Base-by-base conservation (phyloP, 345 rosid species). In the Eucalyptus brandiana region DNA sequence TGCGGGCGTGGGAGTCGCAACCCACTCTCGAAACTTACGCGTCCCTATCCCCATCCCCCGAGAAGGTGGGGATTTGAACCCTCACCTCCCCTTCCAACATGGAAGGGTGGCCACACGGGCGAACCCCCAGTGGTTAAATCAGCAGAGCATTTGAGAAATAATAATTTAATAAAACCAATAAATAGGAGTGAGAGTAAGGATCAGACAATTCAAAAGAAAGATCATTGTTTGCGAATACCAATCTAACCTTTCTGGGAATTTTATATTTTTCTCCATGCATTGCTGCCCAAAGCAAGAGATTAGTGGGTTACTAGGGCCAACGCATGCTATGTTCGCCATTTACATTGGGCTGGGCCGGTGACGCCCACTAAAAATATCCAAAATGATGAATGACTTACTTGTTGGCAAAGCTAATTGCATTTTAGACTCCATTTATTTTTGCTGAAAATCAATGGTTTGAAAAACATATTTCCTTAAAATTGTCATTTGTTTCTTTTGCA, bases 401-500 rank as follows among this genome's bases (percentile, higher is more conserved):
- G 32, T 62, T 30, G 72, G 2, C 17, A 30, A 65, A 30, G 34
- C 1, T 60, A 60, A 28, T 28, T 60, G 4, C 30, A 23, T 5
- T 4, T 9, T 54, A 23, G 30, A 23, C 28, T 56, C 28, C 12
- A 9, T 23, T 56, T 56, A 9, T 56, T 56, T 56, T 23, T 11
- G 6, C 1, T 0, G 28, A 56, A 56, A 56, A 21, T 56, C 0
- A 56, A 56, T 24, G 28, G 1, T 24, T 56, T 9, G 30, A 56
- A 56, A 56, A 56, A 56, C 6, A 56, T 2, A 1, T 23, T 0
- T 56, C 13, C 28, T 56, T 53, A 19, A 56, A 56, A 56, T 23
- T 21, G 28, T 23, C 26, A 3, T 11, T 56, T 4, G 62, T 24
- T 0, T 24, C 62, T 23, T 56, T 0, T 56, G 0, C 30, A 56